These are phyloP conservation scores for Botryosphaeria agaves DNA, from an alignment of 2,329 filamentous ascomycete genomes.

Conservation along the genomic window DNA sequence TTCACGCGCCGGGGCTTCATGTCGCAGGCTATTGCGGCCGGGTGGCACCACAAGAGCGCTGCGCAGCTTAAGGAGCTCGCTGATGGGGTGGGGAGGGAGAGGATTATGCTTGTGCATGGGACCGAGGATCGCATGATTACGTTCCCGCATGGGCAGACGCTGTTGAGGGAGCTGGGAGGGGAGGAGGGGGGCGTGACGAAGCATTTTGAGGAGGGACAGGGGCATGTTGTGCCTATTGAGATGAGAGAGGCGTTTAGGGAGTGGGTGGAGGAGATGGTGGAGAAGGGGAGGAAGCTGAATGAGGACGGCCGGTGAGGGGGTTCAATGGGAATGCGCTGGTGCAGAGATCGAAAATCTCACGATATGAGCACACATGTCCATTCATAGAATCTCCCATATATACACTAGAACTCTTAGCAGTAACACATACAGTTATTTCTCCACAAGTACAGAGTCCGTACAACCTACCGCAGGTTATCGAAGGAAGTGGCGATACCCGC, in stretches of 20 bases:
- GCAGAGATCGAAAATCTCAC: too few relatives aligned
- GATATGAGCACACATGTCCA: too few relatives aligned
- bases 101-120: constrained; percentile 67
- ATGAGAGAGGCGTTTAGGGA: constrained; percentile 49
- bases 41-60: constrained; percentile 59
- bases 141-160: constrained; percentile 47
- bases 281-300: constrained; percentile 24
- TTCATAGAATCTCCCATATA: too few relatives aligned
- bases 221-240: constrained; percentile 62
- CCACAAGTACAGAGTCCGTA: too few relatives aligned
- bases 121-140: constrained; percentile 63
- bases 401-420: too few relatives aligned
- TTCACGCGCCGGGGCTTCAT: constrained; percentile 55
- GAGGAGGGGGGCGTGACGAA: constrained; percentile 32
- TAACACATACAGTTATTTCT: too few relatives aligned
- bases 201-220: constrained; percentile 50
- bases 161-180: constrained; percentile 51
- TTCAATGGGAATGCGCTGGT: too few relatives aligned
- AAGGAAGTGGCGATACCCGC: neutral
- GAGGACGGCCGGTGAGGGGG: neutral
- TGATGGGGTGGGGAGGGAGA: constrained; percentile 49
- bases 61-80: constrained; percentile 49
- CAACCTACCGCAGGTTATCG: too few relatives aligned
- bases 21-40: constrained; percentile 60
- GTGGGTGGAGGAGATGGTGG: constrained; percentile 40